Evolutionary conservation across 2,329 filamentous ascomycete genomes (phyloP).

Genomic region (Pleurostoma richardsiae): DNA sequence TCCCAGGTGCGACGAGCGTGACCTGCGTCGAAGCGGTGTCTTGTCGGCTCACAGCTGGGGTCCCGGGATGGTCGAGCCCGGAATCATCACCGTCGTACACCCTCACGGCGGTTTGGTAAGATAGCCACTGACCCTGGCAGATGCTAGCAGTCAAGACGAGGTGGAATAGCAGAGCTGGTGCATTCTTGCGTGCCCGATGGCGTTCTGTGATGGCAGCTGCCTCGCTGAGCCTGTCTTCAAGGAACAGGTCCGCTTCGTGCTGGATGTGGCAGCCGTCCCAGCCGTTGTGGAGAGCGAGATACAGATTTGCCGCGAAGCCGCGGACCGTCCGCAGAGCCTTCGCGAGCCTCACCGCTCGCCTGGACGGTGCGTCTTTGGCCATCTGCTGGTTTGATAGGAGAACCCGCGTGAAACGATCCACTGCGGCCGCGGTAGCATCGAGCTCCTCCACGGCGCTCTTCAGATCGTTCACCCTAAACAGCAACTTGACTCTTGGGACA

Average conservation of each 20-base stretch:
- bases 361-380: background rate
- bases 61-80: no score
- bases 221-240: background rate
- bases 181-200: background rate
- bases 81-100: background rate
- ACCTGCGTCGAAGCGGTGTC: no score
- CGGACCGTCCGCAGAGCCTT: background rate
- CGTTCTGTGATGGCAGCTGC: background rate
- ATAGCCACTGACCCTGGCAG: background rate
- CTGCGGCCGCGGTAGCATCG: background rate
- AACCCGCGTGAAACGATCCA: background rate
- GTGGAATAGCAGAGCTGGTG: background rate
- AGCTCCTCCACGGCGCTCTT: slow-evolving; percentile 4
- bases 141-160: background rate
- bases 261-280: slow-evolving; percentile 1
- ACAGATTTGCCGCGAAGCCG: background rate
- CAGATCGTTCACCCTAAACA: slow-evolving; percentile 1
- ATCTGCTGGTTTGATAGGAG: slow-evolving; percentile 1
- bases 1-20: no score
- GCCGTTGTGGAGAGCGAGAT: background rate
- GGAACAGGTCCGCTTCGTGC: slow-evolving; percentile 2
- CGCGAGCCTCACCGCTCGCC: background rate
- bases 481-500: background rate
- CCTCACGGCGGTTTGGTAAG: slow-evolving; percentile 5
- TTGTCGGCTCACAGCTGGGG: no score